Percentiles rank a stretch among this genome's conserved stretches.
Evolutionary conservation across 345 rosid species (phyloP).

Genomic region (Sisymbrium irio): DNA sequence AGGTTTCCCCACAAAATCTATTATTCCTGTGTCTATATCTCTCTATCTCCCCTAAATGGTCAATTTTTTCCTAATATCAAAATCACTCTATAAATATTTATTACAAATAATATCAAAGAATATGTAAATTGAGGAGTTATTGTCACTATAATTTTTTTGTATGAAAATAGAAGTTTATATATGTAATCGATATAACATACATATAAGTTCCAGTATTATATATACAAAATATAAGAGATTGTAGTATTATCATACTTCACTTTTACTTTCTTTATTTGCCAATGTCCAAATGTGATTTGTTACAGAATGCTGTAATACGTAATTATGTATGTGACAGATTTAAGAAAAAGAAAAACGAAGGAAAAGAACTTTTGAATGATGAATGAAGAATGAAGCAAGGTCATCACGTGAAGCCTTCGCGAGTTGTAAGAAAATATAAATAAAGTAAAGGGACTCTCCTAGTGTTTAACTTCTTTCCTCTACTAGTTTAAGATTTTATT

Average conservation of each 20-base stretch:
- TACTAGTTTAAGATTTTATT: conserved; percentile 1
- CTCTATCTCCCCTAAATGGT: too few species aligned
- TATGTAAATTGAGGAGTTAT: neutral
- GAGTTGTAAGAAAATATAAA: neutral
- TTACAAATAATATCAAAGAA: too few species aligned
- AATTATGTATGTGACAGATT: neutral
- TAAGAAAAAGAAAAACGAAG: neutral
- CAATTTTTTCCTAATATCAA: too few species aligned
- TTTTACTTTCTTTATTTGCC: neutral
- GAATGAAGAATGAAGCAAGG: conserved; percentile 1
- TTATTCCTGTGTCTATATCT: too few species aligned
- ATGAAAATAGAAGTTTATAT: too few species aligned
- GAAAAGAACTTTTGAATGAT: neutral
- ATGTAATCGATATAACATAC: too few species aligned
- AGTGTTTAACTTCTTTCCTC: neutral
- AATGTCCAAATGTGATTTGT: neutral
- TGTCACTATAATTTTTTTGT: neutral
- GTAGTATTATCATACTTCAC: neutral
- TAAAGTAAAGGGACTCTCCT: neutral
- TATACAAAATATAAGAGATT: neutral
- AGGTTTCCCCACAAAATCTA: too few species aligned
- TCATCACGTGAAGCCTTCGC: conserved; percentile 25
- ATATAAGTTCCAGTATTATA: neutral
- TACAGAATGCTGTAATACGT: neutral
- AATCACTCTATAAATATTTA: too few species aligned